Percentiles rank a stretch among this genome's conserved stretches.
These are phyloP conservation scores for Neurospora sp. DNA, from an alignment of 495 filamentous ascomycete genomes.

Conservation along the genomic window DNA sequence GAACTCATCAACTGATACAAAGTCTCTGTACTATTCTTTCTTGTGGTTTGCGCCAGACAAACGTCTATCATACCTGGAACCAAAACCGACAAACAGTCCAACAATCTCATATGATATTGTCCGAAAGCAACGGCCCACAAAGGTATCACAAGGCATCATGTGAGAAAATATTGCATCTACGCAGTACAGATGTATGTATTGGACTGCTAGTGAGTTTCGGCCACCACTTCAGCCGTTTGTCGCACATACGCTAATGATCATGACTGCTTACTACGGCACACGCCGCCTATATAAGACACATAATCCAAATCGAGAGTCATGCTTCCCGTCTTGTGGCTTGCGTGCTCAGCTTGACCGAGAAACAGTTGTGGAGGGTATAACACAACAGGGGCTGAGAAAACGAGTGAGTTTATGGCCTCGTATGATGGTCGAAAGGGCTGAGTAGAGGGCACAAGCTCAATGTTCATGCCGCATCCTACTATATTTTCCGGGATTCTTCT, in stretches of 20 bases:
- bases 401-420: background rate
- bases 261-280: background rate
- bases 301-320: background rate
- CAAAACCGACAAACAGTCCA: background rate
- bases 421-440: background rate
- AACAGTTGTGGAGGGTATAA: background rate
- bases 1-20: background rate
- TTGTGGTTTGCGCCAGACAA: background rate
- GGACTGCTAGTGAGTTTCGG: background rate
- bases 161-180: background rate
- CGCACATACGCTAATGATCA: background rate
- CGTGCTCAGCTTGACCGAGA: background rate
- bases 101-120: background rate
- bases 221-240: background rate
- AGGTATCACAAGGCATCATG: background rate
- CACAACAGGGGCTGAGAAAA: background rate
- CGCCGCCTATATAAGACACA: background rate
- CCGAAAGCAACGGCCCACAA: background rate
- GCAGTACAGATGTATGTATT: background rate
- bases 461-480: background rate
- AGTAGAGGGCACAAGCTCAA: background rate
- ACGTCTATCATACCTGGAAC: background rate
- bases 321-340: background rate
- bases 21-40: background rate
- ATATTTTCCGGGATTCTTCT: background rate